phyloP scores from a whole-genome alignment of 169 alveolate genomes.

The Plasmodium billcollinsi region DNA sequence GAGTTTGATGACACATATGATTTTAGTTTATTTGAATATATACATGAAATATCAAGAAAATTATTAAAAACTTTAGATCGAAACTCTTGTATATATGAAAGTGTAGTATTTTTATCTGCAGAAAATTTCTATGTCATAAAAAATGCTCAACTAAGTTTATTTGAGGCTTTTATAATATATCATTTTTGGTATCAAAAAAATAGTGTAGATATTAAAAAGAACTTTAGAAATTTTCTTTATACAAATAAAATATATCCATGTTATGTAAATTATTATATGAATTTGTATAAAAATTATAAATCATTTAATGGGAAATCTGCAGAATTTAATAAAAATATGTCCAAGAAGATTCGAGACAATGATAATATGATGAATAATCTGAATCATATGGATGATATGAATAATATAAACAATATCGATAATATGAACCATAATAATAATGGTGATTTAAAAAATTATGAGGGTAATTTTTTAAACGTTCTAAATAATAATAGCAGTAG shows the following conservation, averaged over 20 bases:
- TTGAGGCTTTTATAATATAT: constrained; percentile 56
- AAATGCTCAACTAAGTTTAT: constrained; percentile 50
- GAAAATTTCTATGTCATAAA: constrained; percentile 51
- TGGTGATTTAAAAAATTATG: too few relatives aligned
- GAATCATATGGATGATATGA: neutral
- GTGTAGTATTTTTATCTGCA: constrained; percentile 61
- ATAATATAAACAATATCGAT: neutral
- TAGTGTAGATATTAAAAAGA: constrained; percentile 34
- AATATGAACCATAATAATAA: too few relatives aligned
- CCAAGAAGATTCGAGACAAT: neutral
- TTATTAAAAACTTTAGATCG: constrained; percentile 41
- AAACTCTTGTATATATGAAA: constrained; percentile 72
- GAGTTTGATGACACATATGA: constrained; percentile 72
- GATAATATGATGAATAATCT: neutral
- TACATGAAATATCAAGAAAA: constrained; percentile 44
- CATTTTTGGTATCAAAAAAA: constrained; percentile 75
- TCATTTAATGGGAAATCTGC: constrained; percentile 24
- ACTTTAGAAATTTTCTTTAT: constrained; percentile 53
- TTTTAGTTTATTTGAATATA: constrained; percentile 45
- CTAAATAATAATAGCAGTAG: too few relatives aligned
- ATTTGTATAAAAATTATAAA: constrained; percentile 33
- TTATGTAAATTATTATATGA: constrained; percentile 62
- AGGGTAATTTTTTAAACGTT: too few relatives aligned
- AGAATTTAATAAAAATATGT: neutral
- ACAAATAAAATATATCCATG: constrained; percentile 69